Base-by-base conservation (phyloP, 805 yeast genomes). In the Saccharomycopsis fermentans region DNA sequence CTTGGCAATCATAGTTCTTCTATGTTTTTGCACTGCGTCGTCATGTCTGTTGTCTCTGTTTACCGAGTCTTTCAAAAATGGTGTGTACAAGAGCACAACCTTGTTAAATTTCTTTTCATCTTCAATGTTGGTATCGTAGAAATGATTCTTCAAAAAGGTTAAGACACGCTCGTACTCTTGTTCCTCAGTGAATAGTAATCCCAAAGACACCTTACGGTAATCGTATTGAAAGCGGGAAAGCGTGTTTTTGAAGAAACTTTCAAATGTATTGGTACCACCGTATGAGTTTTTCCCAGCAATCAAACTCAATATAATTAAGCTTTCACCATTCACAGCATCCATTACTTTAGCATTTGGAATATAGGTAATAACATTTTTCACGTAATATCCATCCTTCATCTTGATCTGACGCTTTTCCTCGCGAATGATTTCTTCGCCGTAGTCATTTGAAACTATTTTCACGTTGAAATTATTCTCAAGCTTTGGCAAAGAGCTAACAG, bases 191-290 rank as follows among this genome's bases (percentile, higher is more conserved):
- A 59, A 61, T 2, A 68, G 52, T 6, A 65, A 62, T 2, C 63
- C 67, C 35, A 67, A 50, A 36, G 69, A 67, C 32, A 63, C 55
- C 60, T 54, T 67, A 53, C 65, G 29, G 11, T 58, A 59, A 4
- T 61, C 61, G 26, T 67, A 68, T 1, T 70, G 68, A 21, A 76
- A 63, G 1, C 67, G 35, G 6, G 58, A 55, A 24, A 77, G 58
- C 0, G 72, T 67, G 1, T 66, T 60, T 19, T 40, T 56, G 53
- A 76, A 64, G 51, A 74, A 72, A 57, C 74, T 74, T 1, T 56
- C 53, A 54, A 77, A 70, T 0, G 63, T 54, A 35, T 75, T 67
- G 3, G 62, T 69, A 3, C 59, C 60, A 0, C 81, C 81, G 56
- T 74, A 78, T 3, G 78, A 58, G 16, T 58, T 14, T n/a, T 37